A percentile compares a stretch with the other conserved stretches of the same genome.
Conservation (phyloP, 2,329 filamentous ascomycete genomes). For the Aspergillus phoenicis region DNA sequence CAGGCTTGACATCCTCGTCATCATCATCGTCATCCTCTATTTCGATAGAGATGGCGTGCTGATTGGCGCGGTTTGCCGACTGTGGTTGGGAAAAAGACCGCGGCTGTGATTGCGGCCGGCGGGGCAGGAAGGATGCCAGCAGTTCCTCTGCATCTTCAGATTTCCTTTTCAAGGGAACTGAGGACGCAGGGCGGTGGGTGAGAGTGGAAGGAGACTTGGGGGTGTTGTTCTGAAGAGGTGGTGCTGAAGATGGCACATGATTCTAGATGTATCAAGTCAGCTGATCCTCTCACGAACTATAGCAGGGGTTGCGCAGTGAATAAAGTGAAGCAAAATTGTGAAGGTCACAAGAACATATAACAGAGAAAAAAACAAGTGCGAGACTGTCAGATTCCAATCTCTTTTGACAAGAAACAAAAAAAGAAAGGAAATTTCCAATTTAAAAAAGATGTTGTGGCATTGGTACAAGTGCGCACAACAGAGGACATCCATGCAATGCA, state of each 20-base stretch:
- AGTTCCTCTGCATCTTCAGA: constrained; percentile 6
- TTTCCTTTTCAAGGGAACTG: constrained; percentile 23
- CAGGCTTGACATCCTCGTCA: no score
- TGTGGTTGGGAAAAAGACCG: neutral
- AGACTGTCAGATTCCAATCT: no score
- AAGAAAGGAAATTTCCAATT: neutral
- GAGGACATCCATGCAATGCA: neutral
- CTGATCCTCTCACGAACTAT: neutral
- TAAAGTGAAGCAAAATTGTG: neutral
- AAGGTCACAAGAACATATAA: no score
- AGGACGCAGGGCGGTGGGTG: constrained; percentile 20
- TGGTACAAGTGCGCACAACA: neutral
- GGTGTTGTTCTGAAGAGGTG: neutral
- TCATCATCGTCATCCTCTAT: no score
- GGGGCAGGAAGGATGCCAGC: neutral
- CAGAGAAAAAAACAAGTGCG: neutral
- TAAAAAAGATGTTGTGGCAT: no score
- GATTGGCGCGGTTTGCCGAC: neutral
- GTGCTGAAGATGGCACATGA: neutral
- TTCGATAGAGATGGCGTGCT: neutral
- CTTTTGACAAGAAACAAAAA: neutral
- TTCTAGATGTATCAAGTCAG: neutral
- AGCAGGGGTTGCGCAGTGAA: neutral
- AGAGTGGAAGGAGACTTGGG: constrained; percentile 15
- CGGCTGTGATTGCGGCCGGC: neutral